phyloP scores from a whole-genome alignment of 345 rosid genomes.

The Heritiera littoralis region DNA sequence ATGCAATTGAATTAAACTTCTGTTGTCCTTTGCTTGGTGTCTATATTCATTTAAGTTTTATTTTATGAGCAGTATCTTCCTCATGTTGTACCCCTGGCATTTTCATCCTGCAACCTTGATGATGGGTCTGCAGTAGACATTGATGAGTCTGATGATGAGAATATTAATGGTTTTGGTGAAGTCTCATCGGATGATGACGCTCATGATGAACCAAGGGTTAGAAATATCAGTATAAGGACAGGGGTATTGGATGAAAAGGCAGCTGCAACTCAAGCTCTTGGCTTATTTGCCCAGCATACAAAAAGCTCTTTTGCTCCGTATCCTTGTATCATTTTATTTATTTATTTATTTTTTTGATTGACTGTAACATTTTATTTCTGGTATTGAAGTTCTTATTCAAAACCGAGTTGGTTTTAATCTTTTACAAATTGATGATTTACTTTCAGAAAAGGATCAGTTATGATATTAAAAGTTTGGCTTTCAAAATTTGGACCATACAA shows the following conservation, averaged over 20 bases:
- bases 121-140: constrained; percentile 96
- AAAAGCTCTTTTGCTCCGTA: constrained; percentile 83
- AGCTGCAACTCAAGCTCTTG: constrained; percentile 99
- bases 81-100: constrained; percentile 83
- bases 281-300: constrained; percentile 91
- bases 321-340: constrained; percentile 46
- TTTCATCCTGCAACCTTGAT: constrained; percentile 95
- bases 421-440: neutral
- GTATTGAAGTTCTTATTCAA: neutral
- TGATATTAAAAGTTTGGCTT: neutral
- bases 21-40: constrained; percentile 9
- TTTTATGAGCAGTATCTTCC: constrained; percentile 77
- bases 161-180: constrained; percentile 79
- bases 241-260: constrained; percentile 99
- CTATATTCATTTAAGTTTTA: constrained; percentile 20
- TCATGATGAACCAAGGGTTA: constrained; percentile 89
- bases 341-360: neutral
- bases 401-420: neutral
- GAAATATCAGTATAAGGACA: constrained; percentile 94
- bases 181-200: constrained; percentile 99
- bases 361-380: neutral
- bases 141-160: constrained; percentile 92
- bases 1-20: constrained; percentile 24
- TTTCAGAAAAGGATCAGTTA: neutral
- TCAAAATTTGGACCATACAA: neutral